Base-by-base conservation (phyloP, 164 flowering plant species). In the Cinnamomum chago region DNA sequence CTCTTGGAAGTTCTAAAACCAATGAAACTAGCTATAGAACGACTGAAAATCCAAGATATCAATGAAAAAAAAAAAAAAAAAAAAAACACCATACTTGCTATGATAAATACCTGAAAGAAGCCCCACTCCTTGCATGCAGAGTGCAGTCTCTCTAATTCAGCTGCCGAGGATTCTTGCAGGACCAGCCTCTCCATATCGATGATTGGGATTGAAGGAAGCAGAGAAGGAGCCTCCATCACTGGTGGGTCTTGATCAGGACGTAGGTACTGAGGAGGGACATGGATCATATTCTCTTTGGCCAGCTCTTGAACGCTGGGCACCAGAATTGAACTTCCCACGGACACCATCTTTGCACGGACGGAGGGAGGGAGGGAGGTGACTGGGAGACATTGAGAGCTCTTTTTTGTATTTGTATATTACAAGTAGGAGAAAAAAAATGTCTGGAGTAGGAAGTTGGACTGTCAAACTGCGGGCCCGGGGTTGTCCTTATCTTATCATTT, bases 111-210 rank as follows among this genome's bases (percentile, higher is more conserved):
- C 65, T 62, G 84, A 55, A 84, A 84, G 79, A 84, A 84, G 3
- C 87, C 87, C 87, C 87, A 84, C 0, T 84, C 80, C 30, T 72
- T 76, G 85, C 85, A 80, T 3, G 86, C 84, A 23, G 5, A 11
- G 77, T 82, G 79, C 23, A 84, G 33, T 62, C 71, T 82, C 20
- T 72, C 68, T 68, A 82, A 66, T 76, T 84, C 86, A 1, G 70
- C 66, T 0, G 74, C 77, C 47, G 47, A 64, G 28, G 22, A 40
- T n/a, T 78, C 30, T 67, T 17, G 13, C 2, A 25, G 68, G 12
- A 28, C 5, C 40, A 66, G 24, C 35, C 40, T 28, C 18, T 66
- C 23, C 75, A 82, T 28, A 79, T 84, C 80, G 68, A 84, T 80
- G 50, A 82, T 68, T 1, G 86, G 86, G 17, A 84, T 58, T 10